Evolutionary conservation across 176 grass and related monocot genomes (phyloP).

Genomic region (Ensete glaucum): DNA sequence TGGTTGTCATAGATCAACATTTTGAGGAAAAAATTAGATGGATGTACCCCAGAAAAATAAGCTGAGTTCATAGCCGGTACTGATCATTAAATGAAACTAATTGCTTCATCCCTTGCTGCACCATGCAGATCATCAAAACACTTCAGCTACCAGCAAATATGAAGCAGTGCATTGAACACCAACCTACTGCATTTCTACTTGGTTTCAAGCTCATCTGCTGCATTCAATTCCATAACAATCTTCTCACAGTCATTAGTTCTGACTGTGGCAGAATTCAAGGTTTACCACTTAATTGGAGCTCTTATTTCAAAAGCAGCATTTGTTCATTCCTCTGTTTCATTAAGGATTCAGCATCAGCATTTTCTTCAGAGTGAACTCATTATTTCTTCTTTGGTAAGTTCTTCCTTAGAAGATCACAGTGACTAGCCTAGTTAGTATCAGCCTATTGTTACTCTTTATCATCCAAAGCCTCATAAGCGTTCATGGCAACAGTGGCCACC

Average conservation of each 20-base stretch:
- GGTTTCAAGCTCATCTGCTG: background rate
- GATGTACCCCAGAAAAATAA: background rate
- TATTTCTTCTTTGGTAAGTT: too few species aligned
- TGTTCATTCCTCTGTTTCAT: background rate
- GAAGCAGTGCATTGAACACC: background rate
- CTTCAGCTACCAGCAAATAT: constrained; percentile 2
- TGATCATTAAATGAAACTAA: background rate
- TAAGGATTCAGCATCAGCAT: too few species aligned
- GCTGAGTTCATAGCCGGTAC: background rate
- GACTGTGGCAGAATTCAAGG: background rate
- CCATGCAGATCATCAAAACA: constrained; percentile 1
- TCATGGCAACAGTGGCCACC: too few species aligned
- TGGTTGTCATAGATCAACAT: too few species aligned
- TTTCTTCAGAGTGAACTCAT: too few species aligned
- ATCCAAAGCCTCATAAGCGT: too few species aligned
- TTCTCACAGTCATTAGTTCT: background rate
- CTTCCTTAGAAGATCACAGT: too few species aligned
- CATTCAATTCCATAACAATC: background rate
- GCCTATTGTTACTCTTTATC: too few species aligned
- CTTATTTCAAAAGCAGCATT: background rate
- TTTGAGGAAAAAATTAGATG: too few species aligned
- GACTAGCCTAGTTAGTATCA: too few species aligned
- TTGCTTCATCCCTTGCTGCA: background rate
- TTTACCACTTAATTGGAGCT: background rate
- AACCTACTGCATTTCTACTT: constrained; percentile 1